Conservation (phyloP, 495 filamentous ascomycete species). For the Talaromyces ruber region DNA sequence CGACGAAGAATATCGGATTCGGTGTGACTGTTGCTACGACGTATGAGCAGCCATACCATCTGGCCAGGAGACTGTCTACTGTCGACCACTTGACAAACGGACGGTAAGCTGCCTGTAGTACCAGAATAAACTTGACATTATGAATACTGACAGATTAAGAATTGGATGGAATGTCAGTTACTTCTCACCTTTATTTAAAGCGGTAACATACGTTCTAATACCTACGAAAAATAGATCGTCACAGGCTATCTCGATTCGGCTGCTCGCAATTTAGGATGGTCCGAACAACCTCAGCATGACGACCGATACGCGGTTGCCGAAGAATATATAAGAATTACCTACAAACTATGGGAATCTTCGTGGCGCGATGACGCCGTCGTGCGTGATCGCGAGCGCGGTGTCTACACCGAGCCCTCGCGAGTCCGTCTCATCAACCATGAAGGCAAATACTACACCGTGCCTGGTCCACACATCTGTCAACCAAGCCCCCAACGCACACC, state of each 20-base stretch:
- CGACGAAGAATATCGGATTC: constrained; percentile 56
- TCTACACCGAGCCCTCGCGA: constrained; percentile 51
- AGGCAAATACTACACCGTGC: constrained; percentile 58
- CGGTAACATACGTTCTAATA: background rate
- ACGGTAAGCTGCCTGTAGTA: constrained; percentile 21
- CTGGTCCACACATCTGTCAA: constrained; percentile 55
- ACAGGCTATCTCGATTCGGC: constrained; percentile 62
- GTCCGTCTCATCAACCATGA: constrained; percentile 58
- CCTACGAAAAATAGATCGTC: constrained; percentile 31
- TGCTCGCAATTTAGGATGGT: constrained; percentile 49
- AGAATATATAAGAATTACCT: constrained; percentile 60
- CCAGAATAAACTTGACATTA: background rate
- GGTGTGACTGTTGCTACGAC: constrained; percentile 64
- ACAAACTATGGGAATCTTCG: constrained; percentile 62
- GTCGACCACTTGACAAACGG: constrained; percentile 62
- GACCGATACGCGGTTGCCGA: constrained; percentile 59
- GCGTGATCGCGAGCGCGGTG: constrained; percentile 41
- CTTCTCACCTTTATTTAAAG: background rate
- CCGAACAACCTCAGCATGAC: constrained; percentile 54
- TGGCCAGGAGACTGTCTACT: constrained; percentile 55
- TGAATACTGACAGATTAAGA: constrained; percentile 4
- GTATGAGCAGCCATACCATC: constrained; percentile 63
- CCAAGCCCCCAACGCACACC: constrained; percentile 60
- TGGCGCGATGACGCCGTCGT: constrained; percentile 61
- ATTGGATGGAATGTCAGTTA: constrained; percentile 48